These are phyloP conservation scores for Wilcoxina mikolae DNA, from an alignment of 495 filamentous ascomycete species.

Conservation along the genomic window DNA sequence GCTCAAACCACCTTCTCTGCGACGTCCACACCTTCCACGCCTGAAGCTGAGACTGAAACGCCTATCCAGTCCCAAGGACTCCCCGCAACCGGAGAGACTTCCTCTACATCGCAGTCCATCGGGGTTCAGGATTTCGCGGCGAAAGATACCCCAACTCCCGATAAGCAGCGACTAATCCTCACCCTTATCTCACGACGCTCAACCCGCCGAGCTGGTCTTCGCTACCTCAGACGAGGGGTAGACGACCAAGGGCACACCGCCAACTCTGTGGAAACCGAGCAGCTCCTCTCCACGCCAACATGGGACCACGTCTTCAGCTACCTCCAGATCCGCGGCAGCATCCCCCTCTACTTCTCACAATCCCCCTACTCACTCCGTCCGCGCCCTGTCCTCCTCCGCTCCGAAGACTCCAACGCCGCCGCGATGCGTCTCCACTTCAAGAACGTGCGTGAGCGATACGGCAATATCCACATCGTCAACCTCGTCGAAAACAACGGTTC, in stretches of 20 bases:
- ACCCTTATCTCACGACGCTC: conserved; percentile 81
- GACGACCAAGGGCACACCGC: conserved; percentile 77
- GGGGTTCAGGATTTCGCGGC: conserved; percentile 19
- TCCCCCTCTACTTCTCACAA: conserved; percentile 87
- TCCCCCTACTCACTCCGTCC: conserved; percentile 87
- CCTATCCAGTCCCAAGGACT: conserved; percentile 18
- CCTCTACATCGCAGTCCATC: conserved; percentile 10
- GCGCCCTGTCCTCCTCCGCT: conserved; percentile 63
- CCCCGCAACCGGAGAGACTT: conserved; percentile 8
- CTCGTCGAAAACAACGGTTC: conserved; percentile 74
- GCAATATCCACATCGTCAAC: conserved; percentile 60
- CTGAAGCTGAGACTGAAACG: conserved; percentile 16
- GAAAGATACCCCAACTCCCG: background rate
- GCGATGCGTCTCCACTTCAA: conserved; percentile 71
- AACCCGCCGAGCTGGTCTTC: conserved; percentile 65
- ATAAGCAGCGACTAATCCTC: conserved; percentile 44
- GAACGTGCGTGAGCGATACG: conserved; percentile 49
- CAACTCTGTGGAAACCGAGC: conserved; percentile 89
- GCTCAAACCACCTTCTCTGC: conserved; percentile 65
- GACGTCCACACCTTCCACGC: conserved; percentile 15
- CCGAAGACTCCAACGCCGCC: conserved; percentile 53
- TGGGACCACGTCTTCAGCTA: conserved; percentile 61
- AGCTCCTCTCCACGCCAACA: conserved; percentile 55
- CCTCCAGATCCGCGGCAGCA: conserved; percentile 70
- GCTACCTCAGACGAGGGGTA: conserved; percentile 81